phyloP scores from a whole-genome alignment of 495 filamentous ascomycete species.

The Pyrenopolyporus hunteri region DNA sequence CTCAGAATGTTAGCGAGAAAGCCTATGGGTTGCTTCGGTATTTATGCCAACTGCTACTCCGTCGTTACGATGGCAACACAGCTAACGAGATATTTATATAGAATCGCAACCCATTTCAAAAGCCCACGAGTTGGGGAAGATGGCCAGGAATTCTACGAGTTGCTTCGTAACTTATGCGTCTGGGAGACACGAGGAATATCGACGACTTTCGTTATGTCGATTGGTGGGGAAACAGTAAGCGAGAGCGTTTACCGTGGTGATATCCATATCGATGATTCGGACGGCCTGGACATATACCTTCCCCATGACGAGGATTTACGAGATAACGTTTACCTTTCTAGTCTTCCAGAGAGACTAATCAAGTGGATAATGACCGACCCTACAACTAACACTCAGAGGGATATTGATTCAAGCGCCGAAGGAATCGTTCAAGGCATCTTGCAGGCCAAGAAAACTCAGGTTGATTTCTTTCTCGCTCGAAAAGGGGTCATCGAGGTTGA shows the following conservation, averaged over 20 bases:
- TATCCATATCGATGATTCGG: slow-evolving; percentile 44
- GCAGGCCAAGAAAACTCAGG: slow-evolving; percentile 11
- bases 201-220: slow-evolving; percentile 33
- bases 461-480: slow-evolving; percentile 29
- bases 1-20: slow-evolving; percentile 39
- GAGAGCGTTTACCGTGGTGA: slow-evolving; percentile 31
- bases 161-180: slow-evolving; percentile 35
- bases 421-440: slow-evolving; percentile 3
- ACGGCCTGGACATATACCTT: slow-evolving; percentile 46
- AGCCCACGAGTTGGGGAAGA: slow-evolving; percentile 40
- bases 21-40: slow-evolving; percentile 52
- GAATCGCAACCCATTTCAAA: slow-evolving; percentile 44
- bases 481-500: slow-evolving; percentile 9
- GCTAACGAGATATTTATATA: slow-evolving; percentile 23
- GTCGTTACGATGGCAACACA: neutral
- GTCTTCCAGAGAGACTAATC: slow-evolving; percentile 41
- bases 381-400: slow-evolving; percentile 24
- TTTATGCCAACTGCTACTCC: neutral
- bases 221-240: slow-evolving; percentile 34
- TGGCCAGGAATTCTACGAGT: slow-evolving; percentile 36
- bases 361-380: slow-evolving; percentile 47
- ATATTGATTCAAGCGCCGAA: neutral
- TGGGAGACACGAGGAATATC: slow-evolving; percentile 44
- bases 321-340: slow-evolving; percentile 43
- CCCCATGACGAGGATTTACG: slow-evolving; percentile 42